These are phyloP conservation scores for Lachancea quebecensis DNA, from an alignment of 805 yeast species.

Conservation along the genomic window DNA sequence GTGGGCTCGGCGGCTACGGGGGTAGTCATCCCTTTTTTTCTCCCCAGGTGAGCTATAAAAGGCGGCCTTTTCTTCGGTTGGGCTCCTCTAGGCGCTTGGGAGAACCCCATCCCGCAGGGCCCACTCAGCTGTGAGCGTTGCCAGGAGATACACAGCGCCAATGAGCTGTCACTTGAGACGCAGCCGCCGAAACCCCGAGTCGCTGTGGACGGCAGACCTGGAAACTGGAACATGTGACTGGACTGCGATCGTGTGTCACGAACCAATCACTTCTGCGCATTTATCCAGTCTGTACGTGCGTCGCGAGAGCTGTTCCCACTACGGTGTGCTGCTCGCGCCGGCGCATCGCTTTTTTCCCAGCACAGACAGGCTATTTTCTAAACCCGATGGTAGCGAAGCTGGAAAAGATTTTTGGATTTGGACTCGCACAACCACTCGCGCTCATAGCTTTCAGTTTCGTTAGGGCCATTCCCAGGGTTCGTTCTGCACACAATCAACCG, in stretches of 20 bases:
- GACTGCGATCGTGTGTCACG: not conserved
- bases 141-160: too few species aligned
- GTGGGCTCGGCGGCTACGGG: too few species aligned
- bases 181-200: too few species aligned
- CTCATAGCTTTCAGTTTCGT: not conserved
- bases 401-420: not conserved
- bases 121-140: too few species aligned
- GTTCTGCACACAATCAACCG: not conserved
- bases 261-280: constrained; percentile 6
- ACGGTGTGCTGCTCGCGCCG: not conserved
- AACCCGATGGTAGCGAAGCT: not conserved
- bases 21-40: too few species aligned
- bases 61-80: too few species aligned
- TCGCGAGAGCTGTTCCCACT: not conserved
- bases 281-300: not conserved
- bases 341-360: not conserved
- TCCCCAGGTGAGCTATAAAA: too few species aligned
- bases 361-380: not conserved
- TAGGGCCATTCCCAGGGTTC: not conserved
- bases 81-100: too few species aligned
- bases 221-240: not conserved
- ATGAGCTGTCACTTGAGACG: too few species aligned
- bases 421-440: not conserved
- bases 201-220: not conserved
- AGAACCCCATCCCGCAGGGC: too few species aligned